Base-by-base conservation (phyloP, 2,329 filamentous ascomycete species). In the Acephala macrosclerotiorum region DNA sequence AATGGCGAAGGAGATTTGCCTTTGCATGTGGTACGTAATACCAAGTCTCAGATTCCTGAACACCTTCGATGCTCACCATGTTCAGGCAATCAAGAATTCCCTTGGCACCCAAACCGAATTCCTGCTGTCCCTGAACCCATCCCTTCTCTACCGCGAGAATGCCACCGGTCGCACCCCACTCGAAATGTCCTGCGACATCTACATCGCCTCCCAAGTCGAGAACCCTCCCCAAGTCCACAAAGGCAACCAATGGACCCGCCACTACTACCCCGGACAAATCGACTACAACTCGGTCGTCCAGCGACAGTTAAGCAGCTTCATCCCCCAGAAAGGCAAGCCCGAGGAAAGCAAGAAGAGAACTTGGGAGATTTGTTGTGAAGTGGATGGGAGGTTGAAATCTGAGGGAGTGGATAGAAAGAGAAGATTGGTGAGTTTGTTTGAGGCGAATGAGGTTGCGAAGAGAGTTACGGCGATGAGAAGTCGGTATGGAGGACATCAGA, bases 151-250 rank as follows among this genome's bases (percentile, higher is more conserved):
- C 70, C 85, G 89, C 25, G 93, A 96, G 75, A 94, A 94, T 70
- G 87, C 91, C 0, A 91, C 91, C 0, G 93, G 93, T 1, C 84
- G 86, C 18, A 96, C 92, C 0, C 90, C 92, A 0, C 82, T 84
- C 33, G 92, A 96, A 71, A 78, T 92, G 58, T 87, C 89, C 0
- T 80, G 86, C 59, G 88, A 91, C 60, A 76, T 77, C 1, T 83
- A 84, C 66, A 78, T 85, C 2, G 77, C 79, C 8, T 72, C 70
- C 3, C 64, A 65, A 55, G 68, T 74, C 18, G 61, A 67, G 9
- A 42, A 67, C 7, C 64, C 70, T 5, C 62, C 69, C 1, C 4
- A 73, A 3, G 66, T 79, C 73, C 26, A 22, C 26, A 3, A n/a
- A 18, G 45, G 22, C 3, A 26, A 49, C 11, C 49, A 29, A 33